phyloP scores from a whole-genome alignment of 1,284 basidiomycete genomes.

The Earliella scabrosa region DNA sequence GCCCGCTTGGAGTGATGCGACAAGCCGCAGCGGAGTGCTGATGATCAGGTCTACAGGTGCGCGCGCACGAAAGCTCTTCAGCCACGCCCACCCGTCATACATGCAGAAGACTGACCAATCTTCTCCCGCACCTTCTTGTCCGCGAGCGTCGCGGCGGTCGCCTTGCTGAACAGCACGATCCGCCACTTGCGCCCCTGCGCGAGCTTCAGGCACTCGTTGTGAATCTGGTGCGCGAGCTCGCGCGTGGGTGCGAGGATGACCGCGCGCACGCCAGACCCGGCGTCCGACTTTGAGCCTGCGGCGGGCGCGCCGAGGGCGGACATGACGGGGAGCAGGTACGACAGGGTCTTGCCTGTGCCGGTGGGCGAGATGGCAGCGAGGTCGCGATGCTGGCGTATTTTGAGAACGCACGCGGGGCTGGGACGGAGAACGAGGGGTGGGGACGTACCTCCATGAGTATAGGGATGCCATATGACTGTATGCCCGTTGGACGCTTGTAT shows the following conservation, averaged over 20 bases:
- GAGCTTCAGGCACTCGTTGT: constrained; percentile 88
- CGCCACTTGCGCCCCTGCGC: constrained; percentile 86
- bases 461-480: constrained; percentile 76
- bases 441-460: constrained; percentile 67
- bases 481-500: constrained; percentile 69
- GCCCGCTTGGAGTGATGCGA: constrained; percentile 73
- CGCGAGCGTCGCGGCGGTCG: constrained; percentile 74
- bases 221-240: constrained; percentile 96
- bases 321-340: constrained; percentile 86
- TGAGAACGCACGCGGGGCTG: neutral
- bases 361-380: constrained; percentile 93
- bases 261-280: constrained; percentile 71
- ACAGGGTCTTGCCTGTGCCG: constrained; percentile 92
- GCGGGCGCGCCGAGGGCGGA: constrained; percentile 67
- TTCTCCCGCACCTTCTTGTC: constrained; percentile 73
- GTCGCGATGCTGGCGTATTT: constrained; percentile 62
- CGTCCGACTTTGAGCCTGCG: constrained; percentile 48
- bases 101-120: constrained; percentile 58
- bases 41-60: constrained; percentile 76
- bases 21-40: constrained; percentile 80
- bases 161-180: constrained; percentile 83
- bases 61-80: neutral
- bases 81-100: neutral
- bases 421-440: neutral
- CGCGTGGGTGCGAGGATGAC: constrained; percentile 91